Base-by-base conservation (phyloP, 768 basidiomycete genomes). In the Amanita pseudoporphyria region DNA sequence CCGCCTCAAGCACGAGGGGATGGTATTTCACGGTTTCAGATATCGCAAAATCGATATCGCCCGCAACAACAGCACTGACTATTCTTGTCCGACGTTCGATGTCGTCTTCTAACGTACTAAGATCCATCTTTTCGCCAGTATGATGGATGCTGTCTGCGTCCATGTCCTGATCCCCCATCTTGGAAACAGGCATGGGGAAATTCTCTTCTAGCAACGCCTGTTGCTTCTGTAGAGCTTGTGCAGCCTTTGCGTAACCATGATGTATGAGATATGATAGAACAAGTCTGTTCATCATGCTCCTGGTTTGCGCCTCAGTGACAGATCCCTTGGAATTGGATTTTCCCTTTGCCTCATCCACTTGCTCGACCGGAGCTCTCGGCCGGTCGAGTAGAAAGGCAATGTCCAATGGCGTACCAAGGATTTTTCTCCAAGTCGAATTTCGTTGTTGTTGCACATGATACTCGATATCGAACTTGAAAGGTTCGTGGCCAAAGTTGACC, bases 391-490 rank as follows among this genome's bases (percentile, higher is more conserved):
- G 51, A 5, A 72, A 53, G 9, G 62, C 61, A 42, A 67, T 56
- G 56, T 76, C 69, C 39, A 86, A 64, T 7, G 74, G 71, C 1
- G 77, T 79, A 41, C 65, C 67, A 56, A 84, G 73, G 45, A 90
- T 85, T 49, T 71, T 75, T 9, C 69, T 66, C 89, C 89, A 91
- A 3, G 78, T 76, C 6, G 60, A 64, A 50, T 80, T 77, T 45
- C 81, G 77, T 56, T 78, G 78, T 56, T 83, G 81, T 54, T 82
- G 81, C 13, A 88, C 85, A 58, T 94, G 80, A 42, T 82, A 78
- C 49, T 93, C 87, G 60, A 98, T 95, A 64, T 96, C 93, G 63
- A 80, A 97, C 57, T 72, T 76, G 77, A 97, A 98, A 3, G 82
- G 74, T 7, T 79, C 79, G 60, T 84, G 82, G 22, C 91, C 91